These are phyloP conservation scores for Dictyostelium capitatum DNA, from an alignment of 78 protist species.

Conservation along the genomic window DNA sequence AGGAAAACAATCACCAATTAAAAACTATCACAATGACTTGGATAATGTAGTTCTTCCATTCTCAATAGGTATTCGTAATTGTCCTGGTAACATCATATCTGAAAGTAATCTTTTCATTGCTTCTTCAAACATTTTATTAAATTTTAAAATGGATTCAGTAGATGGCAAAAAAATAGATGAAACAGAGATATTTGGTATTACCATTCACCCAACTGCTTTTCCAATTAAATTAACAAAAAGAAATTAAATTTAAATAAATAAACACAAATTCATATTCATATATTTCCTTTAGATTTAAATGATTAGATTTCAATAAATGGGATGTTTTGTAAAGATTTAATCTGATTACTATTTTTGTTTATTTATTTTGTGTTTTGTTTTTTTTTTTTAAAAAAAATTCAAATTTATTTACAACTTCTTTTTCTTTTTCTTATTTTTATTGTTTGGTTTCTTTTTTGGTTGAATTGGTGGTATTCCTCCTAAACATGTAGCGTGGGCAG, in stretches of 20 bases:
- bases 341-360: too few species aligned
- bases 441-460: slow-evolving; percentile 8
- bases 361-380: too few species aligned
- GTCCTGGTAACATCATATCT: slow-evolving; percentile 30
- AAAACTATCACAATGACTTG: neutral
- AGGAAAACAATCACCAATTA: neutral
- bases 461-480: slow-evolving; percentile 6
- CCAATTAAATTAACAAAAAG: slow-evolving; percentile 14
- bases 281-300: too few species aligned
- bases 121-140: slow-evolving; percentile 45
- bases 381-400: too few species aligned
- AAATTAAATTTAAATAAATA: neutral
- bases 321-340: too few species aligned
- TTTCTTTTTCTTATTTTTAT: slow-evolving; percentile 11
- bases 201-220: slow-evolving; percentile 39
- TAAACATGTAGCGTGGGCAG: neutral
- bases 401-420: neutral
- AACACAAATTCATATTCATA: too few species aligned
- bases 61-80: slow-evolving; percentile 16
- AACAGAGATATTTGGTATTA: slow-evolving; percentile 51
- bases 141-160: neutral
- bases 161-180: slow-evolving; percentile 34
- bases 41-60: slow-evolving; percentile 17
- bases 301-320: too few species aligned
- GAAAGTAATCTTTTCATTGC: slow-evolving; percentile 4